These are phyloP conservation scores for Heterobasidion parviporum DNA, from an alignment of 1,284 basidiomycete species.

Conservation along the genomic window DNA sequence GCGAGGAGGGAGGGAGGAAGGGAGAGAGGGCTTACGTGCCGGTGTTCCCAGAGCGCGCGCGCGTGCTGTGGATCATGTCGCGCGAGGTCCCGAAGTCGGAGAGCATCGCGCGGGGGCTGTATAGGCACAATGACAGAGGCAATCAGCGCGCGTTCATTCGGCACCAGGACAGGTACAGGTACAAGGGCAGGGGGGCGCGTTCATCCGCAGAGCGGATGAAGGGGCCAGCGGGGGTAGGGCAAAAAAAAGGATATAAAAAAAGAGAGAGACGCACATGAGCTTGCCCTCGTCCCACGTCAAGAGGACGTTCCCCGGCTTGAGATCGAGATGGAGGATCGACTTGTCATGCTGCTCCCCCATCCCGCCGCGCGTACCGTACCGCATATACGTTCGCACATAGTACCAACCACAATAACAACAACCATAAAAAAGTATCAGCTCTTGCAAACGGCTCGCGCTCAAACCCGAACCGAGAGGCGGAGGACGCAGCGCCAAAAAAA, in stretches of 20 bases:
- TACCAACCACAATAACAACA: too few relatives aligned
- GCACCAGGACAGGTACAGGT: too few relatives aligned
- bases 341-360: slow-evolving; percentile 56
- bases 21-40: slow-evolving; percentile 67
- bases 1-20: neutral
- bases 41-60: slow-evolving; percentile 79
- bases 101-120: slow-evolving; percentile 77
- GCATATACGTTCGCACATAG: too few relatives aligned
- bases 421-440: too few relatives aligned
- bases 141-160: neutral
- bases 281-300: slow-evolving; percentile 88
- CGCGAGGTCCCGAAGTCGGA: slow-evolving; percentile 94
- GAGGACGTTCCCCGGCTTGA: slow-evolving; percentile 91
- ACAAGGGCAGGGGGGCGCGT: too few relatives aligned
- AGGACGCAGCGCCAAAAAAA: too few relatives aligned
- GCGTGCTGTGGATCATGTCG: slow-evolving; percentile 69
- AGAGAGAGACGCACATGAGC: slow-evolving; percentile 48
- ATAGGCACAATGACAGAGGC: neutral
- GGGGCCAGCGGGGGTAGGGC: neutral
- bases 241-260: too few relatives aligned
- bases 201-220: too few relatives aligned
- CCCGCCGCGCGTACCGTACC: neutral
- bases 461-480: too few relatives aligned
- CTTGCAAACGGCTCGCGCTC: too few relatives aligned
- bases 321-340: slow-evolving; percentile 83